Percentiles rank a stretch among this genome's conserved stretches.
These are phyloP conservation scores for Dendrothele bispora DNA, from an alignment of 768 basidiomycete species.

Conservation along the genomic window DNA sequence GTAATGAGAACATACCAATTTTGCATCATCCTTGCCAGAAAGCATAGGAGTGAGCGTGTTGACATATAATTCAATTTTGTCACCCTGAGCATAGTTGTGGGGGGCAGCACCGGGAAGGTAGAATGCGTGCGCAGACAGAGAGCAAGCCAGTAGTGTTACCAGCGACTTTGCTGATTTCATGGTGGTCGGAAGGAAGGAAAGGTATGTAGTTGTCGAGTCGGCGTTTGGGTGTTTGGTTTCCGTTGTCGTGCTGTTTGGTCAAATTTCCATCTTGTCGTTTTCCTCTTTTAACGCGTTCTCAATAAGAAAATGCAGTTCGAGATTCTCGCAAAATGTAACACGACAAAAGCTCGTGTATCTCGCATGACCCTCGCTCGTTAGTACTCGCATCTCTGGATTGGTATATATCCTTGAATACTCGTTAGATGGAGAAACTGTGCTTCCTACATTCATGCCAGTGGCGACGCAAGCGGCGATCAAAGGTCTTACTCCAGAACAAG, in stretches of 20 bases:
- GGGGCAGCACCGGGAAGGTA: slow-evolving; percentile 94
- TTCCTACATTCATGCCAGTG: slow-evolving; percentile 93
- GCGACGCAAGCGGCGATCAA: slow-evolving; percentile 93
- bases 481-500: slow-evolving; percentile 83
- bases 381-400: slow-evolving; percentile 24
- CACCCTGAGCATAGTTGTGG: slow-evolving; percentile 71
- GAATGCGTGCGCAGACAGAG: slow-evolving; percentile 56
- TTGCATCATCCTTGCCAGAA: slow-evolving; percentile 62
- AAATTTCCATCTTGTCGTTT: neutral
- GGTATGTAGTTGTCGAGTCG: neutral
- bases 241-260: neutral
- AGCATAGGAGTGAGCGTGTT: slow-evolving; percentile 90
- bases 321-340: slow-evolving; percentile 76
- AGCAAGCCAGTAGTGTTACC: slow-evolving; percentile 16
- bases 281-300: neutral
- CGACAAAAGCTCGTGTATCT: slow-evolving; percentile 83
- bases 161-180: slow-evolving; percentile 23
- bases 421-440: slow-evolving; percentile 75
- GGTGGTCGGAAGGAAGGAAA: slow-evolving; percentile 10
- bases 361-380: slow-evolving; percentile 80
- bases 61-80: slow-evolving; percentile 77
- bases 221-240: neutral
- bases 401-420: slow-evolving; percentile 3
- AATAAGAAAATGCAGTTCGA: slow-evolving; percentile 70
- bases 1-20: slow-evolving; percentile 54